These are phyloP conservation scores for Cercospora sojina DNA, from an alignment of 2,329 filamentous ascomycete genomes.

Conservation along the genomic window DNA sequence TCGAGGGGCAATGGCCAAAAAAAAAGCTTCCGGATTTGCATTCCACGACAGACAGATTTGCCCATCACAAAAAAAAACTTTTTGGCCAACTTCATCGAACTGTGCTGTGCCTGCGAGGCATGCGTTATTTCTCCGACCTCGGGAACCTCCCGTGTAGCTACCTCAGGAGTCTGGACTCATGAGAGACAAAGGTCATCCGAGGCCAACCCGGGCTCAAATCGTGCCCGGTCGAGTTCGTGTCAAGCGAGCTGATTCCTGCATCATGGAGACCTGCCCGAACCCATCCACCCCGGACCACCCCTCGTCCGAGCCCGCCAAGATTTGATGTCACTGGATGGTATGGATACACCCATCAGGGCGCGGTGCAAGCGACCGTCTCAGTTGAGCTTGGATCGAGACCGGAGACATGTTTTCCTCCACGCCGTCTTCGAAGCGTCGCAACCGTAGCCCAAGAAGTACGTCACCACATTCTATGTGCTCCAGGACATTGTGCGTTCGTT, in stretches of 20 bases:
- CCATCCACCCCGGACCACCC: background rate
- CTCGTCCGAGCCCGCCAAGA: background rate
- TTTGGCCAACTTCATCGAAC: background rate
- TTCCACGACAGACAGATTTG: background rate
- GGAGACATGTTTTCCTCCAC: background rate
- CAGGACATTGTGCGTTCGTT: background rate
- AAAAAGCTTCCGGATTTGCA: background rate
- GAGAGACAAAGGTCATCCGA: background rate
- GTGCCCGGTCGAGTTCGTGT: background rate
- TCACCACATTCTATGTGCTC: background rate
- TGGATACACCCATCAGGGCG: background rate
- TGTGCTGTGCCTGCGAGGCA: background rate
- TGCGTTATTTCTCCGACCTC: background rate
- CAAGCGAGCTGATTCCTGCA: background rate
- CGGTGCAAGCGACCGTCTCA: background rate
- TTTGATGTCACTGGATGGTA: background rate
- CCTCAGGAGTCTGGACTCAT: too few species aligned
- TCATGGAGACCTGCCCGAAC: background rate
- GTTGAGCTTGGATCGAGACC: background rate
- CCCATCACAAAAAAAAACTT: background rate
- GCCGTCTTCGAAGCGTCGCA: background rate
- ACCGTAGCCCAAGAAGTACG: background rate
- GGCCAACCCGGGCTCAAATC: background rate
- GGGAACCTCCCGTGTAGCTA: background rate
- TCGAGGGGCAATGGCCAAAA: background rate